Conservation (phyloP, 2,329 filamentous ascomycete genomes). For the Arachnopeziza araneosa region DNA sequence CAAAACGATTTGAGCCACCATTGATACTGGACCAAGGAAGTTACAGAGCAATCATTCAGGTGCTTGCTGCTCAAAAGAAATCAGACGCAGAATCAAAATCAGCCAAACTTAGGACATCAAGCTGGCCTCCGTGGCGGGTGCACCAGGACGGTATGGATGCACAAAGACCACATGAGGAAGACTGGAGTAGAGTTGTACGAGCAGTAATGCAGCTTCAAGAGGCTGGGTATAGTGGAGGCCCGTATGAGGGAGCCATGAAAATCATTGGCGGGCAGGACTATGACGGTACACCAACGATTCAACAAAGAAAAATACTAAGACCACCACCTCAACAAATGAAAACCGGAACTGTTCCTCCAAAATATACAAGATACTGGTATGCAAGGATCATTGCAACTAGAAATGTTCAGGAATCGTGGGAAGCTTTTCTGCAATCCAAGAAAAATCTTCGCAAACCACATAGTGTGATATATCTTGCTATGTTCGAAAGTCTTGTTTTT, state of each 20-base stretch:
- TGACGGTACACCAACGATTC: conserved; percentile 51
- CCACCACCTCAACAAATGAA: background rate
- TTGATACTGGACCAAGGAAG: conserved; percentile 46
- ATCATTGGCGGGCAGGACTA: conserved; percentile 47
- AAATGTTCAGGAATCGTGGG: conserved; percentile 58
- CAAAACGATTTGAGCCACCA: conserved; percentile 41
- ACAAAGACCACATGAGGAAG: conserved; percentile 43
- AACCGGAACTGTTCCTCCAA: background rate
- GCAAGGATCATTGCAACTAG: conserved; percentile 53
- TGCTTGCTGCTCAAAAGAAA: conserved; percentile 50
- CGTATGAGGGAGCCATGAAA: conserved; percentile 44
- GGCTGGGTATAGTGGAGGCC: conserved; percentile 45
- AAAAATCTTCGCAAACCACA: conserved; percentile 32
- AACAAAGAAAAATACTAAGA: conserved; percentile 38
- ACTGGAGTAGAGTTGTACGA: conserved; percentile 47
- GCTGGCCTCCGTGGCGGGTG: conserved; percentile 56
- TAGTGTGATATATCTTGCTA: conserved; percentile 47
- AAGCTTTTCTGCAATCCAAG: conserved; percentile 33
- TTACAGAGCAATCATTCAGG: conserved; percentile 49
- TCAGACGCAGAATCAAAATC: conserved; percentile 44
- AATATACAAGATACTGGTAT: conserved; percentile 39
- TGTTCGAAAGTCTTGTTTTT: conserved; percentile 53
- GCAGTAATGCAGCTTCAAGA: conserved; percentile 50
- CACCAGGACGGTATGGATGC: conserved; percentile 57
- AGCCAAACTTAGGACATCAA: conserved; percentile 42